Percentiles rank a stretch among this genome's conserved stretches.
These are phyloP conservation scores for Curvularia hawaiiensis DNA, from an alignment of 2,329 filamentous ascomycete genomes.

Conservation along the genomic window DNA sequence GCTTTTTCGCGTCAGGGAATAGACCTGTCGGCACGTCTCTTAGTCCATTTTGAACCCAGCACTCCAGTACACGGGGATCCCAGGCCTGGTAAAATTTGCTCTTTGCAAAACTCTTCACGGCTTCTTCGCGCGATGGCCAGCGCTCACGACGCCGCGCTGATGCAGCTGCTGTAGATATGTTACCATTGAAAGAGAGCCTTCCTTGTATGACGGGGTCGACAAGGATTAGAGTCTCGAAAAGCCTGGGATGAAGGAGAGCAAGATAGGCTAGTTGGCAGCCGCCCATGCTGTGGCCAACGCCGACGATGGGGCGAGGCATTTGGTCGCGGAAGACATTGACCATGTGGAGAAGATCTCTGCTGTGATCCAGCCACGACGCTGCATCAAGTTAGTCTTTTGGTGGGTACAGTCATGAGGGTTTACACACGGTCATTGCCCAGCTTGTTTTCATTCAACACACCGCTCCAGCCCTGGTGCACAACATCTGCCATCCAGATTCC, in stretches of 20 bases:
- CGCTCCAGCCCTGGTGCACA: constrained; percentile 82
- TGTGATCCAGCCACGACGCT: constrained; percentile 87
- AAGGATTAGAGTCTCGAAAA: constrained; percentile 75
- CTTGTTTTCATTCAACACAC: constrained; percentile 73
- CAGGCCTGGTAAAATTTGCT: constrained; percentile 80
- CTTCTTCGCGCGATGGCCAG: constrained; percentile 78
- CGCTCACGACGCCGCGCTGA: constrained; percentile 76
- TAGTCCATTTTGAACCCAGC: constrained; percentile 76
- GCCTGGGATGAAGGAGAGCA: constrained; percentile 77
- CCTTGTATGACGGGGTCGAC: constrained; percentile 81
- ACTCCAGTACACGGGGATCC: constrained; percentile 79
- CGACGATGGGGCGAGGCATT: constrained; percentile 82
- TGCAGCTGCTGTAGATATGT: constrained; percentile 57
- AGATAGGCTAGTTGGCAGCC: constrained; percentile 74
- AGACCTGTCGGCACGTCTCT: constrained; percentile 70
- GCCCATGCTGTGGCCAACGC: constrained; percentile 89
- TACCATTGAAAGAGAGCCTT: constrained; percentile 50
- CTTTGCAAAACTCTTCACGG: constrained; percentile 68
- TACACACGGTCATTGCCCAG: constrained; percentile 83
- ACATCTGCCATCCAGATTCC: constrained; percentile 90
- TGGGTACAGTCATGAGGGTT: not conserved
- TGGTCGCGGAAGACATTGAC: constrained; percentile 80
- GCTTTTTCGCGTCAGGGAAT: constrained; percentile 53
- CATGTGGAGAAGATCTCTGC: constrained; percentile 82
- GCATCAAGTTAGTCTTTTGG: not conserved